Evolutionary conservation across 176 grass and related monocot species (phyloP).

Genomic region (Aegilops umbellulata): DNA sequence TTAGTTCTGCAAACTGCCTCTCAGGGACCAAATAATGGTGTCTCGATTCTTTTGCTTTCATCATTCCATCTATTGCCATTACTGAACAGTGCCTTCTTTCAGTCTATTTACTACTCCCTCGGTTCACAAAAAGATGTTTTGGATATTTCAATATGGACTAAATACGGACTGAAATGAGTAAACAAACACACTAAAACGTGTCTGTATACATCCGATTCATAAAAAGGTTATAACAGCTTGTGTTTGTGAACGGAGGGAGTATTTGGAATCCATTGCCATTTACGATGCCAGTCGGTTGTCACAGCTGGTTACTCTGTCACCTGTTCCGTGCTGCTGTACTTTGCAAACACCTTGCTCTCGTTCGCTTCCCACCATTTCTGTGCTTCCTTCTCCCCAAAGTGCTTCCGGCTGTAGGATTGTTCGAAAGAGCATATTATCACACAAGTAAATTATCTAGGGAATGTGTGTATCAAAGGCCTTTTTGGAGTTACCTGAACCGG

Average conservation of each 20-base stretch:
- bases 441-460: background rate
- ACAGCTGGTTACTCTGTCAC: background rate
- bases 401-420: slow-evolving; percentile 65
- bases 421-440: background rate
- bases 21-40: background rate
- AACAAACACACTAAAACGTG: too few species aligned
- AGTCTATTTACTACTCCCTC: too few species aligned
- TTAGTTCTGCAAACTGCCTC: background rate
- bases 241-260: too few species aligned
- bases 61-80: background rate
- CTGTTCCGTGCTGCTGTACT: slow-evolving; percentile 53
- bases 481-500: slow-evolving; percentile 65
- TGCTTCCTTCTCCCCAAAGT: slow-evolving; percentile 73
- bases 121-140: too few species aligned
- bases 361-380: slow-evolving; percentile 92
- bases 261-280: too few species aligned
- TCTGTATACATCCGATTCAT: too few species aligned
- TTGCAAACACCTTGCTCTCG: slow-evolving; percentile 50
- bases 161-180: too few species aligned
- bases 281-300: background rate
- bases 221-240: too few species aligned
- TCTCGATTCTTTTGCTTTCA: background rate
- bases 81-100: background rate
- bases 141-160: too few species aligned
- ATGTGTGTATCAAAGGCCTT: background rate